A percentile compares a stretch with the other conserved stretches of the same genome.
Evolutionary conservation across 352 stramenopile genomes (phyloP).

Genomic region (Phytophthora pini): DNA sequence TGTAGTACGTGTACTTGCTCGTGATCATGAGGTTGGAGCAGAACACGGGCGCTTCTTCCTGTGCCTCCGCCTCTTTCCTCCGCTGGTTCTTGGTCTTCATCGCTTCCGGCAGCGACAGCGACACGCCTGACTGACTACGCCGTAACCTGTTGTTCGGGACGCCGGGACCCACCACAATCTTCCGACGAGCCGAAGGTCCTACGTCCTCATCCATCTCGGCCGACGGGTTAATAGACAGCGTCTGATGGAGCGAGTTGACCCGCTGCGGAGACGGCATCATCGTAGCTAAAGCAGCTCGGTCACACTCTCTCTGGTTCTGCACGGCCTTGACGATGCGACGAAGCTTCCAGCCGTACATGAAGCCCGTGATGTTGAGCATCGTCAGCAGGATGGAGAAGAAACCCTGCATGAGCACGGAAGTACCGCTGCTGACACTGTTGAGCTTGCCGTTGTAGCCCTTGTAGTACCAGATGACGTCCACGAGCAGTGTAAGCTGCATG

Average conservation of each 20-base stretch:
- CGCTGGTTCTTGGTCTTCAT: conserved; percentile 42
- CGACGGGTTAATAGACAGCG: conserved; percentile 65
- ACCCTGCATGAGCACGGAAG: conserved; percentile 84
- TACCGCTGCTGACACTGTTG: conserved; percentile 77
- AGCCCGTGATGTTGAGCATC: conserved; percentile 75
- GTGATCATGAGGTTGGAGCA: conserved; percentile 83
- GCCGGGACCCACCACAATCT: conserved; percentile 50
- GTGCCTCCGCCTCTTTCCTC: conserved; percentile 28
- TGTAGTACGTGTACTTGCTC: conserved; percentile 93
- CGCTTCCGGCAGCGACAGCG: conserved; percentile 17
- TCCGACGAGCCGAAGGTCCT: conserved; percentile 43
- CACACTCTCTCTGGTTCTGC: conserved; percentile 79
- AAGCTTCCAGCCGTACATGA: conserved; percentile 90
- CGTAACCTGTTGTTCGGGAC: conserved; percentile 26
- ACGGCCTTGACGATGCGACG: conserved; percentile 88
- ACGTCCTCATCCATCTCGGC: conserved; percentile 51
- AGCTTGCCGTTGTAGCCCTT: conserved; percentile 89
- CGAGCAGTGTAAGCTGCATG: conserved; percentile 85
- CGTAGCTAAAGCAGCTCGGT: conserved; percentile 79
- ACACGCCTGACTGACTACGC: conserved; percentile 33
- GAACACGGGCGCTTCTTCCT: conserved; percentile 49
- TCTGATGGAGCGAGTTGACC: conserved; percentile 57
- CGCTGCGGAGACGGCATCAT: conserved; percentile 70
- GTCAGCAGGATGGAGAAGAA: conserved; percentile 87
- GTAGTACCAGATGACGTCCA: conserved; percentile 89